phyloP scores from a whole-genome alignment of 768 basidiomycete genomes.

The Hygrophoropsis aurantiaca region DNA sequence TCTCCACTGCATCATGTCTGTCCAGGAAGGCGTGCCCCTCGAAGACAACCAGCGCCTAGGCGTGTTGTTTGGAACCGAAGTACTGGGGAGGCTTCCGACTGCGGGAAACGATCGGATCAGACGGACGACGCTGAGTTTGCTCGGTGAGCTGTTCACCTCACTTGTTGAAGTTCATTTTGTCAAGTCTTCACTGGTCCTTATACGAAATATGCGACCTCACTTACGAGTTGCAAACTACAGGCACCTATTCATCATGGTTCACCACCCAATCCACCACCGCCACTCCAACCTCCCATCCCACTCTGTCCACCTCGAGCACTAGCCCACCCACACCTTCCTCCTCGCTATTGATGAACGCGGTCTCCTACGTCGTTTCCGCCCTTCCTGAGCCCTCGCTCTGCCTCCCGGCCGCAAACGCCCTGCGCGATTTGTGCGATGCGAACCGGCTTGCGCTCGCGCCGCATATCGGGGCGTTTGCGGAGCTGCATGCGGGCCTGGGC shows the following conservation, averaged over 20 bases:
- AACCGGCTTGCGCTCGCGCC: conserved; percentile 82
- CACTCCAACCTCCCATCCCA: conserved; percentile 19
- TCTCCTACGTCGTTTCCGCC: conserved; percentile 70
- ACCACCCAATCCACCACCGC: conserved; percentile 44
- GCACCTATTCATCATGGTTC: conserved; percentile 81
- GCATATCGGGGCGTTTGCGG: conserved; percentile 82
- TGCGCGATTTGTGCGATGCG: conserved; percentile 87
- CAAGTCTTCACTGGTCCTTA: neutral
- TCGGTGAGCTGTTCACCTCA: conserved; percentile 51
- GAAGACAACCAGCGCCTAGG: conserved; percentile 54
- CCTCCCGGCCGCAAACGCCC: conserved; percentile 74
- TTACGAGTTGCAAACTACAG: no score
- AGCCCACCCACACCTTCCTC: conserved; percentile 32
- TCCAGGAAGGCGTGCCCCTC: conserved; percentile 82
- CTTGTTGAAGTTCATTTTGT: no score
- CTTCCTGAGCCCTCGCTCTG: conserved; percentile 64
- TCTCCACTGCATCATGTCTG: conserved; percentile 80
- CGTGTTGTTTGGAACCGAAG: conserved; percentile 68
- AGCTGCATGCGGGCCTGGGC: conserved; percentile 74
- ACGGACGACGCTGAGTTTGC: conserved; percentile 69
- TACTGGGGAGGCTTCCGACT: conserved; percentile 69
- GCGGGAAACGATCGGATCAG: conserved; percentile 65
- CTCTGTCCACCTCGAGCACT: no score
- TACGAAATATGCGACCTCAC: neutral
- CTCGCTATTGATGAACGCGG: conserved; percentile 59